phyloP scores from a whole-genome alignment of 2,329 filamentous ascomycete species.

The Epichloe sylvatica region DNA sequence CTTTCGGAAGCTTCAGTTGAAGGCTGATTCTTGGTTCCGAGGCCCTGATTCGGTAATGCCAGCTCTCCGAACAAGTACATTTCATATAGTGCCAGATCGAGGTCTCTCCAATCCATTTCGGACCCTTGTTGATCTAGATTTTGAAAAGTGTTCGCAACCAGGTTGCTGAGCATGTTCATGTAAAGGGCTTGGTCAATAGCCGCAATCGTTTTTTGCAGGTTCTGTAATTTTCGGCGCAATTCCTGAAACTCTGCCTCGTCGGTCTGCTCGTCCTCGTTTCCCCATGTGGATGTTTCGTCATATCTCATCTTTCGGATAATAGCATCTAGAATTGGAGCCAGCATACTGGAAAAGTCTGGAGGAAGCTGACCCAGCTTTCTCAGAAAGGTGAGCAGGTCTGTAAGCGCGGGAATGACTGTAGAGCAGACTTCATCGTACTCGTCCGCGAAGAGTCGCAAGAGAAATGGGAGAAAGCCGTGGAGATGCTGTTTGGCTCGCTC shows the following conservation, averaged over 20 bases:
- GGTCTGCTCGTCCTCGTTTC: slow-evolving; percentile 83
- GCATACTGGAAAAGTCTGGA: slow-evolving; percentile 62
- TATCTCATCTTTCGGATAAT: slow-evolving; percentile 96
- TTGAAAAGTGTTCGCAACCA: slow-evolving; percentile 79
- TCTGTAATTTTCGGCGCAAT: slow-evolving; percentile 74
- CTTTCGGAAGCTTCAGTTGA: slow-evolving; percentile 67
- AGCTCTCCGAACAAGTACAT: slow-evolving; percentile 94
- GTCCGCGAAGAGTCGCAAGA: slow-evolving; percentile 90
- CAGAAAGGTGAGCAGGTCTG: slow-evolving; percentile 81
- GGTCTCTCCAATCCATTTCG: slow-evolving; percentile 82
- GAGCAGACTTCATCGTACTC: slow-evolving; percentile 98
- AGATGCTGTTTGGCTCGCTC: slow-evolving; percentile 69
- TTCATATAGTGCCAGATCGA: slow-evolving; percentile 86
- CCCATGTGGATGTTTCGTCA: slow-evolving; percentile 88
- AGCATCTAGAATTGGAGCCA: slow-evolving; percentile 77
- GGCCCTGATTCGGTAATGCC: slow-evolving; percentile 71
- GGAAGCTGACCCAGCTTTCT: slow-evolving; percentile 67
- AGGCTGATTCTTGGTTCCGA: slow-evolving; percentile 76
- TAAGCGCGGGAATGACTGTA: slow-evolving; percentile 83
- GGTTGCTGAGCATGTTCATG: slow-evolving; percentile 71
- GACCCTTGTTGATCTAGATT: slow-evolving; percentile 60
- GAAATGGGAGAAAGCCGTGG: slow-evolving; percentile 68
- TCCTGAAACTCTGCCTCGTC: slow-evolving; percentile 98
- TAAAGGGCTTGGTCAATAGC: slow-evolving; percentile 79
- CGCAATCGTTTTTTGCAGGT: slow-evolving; percentile 84